Evolutionary conservation across 2,329 filamentous ascomycete genomes (phyloP), one percentile per base, ranked within the genome.

Genomic region (Colletotrichum sidae): DNA sequence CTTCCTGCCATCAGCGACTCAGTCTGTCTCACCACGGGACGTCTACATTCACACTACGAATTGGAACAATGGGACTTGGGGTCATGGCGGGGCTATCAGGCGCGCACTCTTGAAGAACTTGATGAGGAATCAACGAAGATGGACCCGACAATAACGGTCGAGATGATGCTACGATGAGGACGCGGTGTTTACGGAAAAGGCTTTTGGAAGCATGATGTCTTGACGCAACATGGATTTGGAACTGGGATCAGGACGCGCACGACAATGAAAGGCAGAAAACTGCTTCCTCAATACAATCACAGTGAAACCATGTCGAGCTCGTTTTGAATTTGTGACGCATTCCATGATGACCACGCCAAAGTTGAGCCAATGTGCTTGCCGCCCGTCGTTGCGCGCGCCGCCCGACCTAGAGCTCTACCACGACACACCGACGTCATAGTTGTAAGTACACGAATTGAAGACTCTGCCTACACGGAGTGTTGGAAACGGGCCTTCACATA

Each of bases 41-140:
- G 44, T 67, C 64, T 47, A 58, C 6, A 66, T 63, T 73, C 71
- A 73, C 71, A 73, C 73, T 64, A 70, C 52, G 63, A 41, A 66
- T 57, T 57, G 47, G 58, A 63, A 63, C 63, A 42, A 66, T 10
- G 63, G 47, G 63, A 57, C 63, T 66, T 66, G 63, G 63, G 63
- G 63, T 66, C 63, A 63, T 53, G 63, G 63, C 37, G 37, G 33
- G 37, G 57, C 47, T 55, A 60, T 38, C 34, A 6, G 58, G 62
- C 58, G 25, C 11, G 59, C 63, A 11, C 25, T 52, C 33, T 15
- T 33, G 63, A 45, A 50, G 47, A 53, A 41, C 52, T 52, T 60
- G 61, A 57, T 56, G 51, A 66, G 58, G 52, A 66, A 38, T 66
- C 38, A 13, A 63, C 12, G 63, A 63, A 66, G 63, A 62, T 44